Evolutionary conservation across 1,284 basidiomycete species (phyloP).

Genomic region (Sanghuangporus sanghuang): DNA sequence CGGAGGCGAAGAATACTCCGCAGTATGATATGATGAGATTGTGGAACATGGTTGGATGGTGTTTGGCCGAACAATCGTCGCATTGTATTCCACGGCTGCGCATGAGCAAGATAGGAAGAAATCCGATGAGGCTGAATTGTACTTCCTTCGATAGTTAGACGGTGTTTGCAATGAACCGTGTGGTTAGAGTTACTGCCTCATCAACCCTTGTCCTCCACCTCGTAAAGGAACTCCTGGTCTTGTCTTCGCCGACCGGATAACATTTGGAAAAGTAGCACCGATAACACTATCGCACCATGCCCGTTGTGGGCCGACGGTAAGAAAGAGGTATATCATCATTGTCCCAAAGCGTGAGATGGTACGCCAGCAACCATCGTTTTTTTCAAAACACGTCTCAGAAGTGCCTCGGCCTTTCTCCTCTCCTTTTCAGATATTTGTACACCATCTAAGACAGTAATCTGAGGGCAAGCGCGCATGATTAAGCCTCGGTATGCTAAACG

Average conservation of each 20-base stretch:
- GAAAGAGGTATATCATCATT: not conserved
- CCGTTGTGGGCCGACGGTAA: not conserved
- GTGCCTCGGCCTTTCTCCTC: conserved; percentile 68
- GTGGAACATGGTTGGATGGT: not conserved
- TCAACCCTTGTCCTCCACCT: not conserved
- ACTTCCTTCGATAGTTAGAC: not conserved
- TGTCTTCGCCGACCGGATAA: not conserved
- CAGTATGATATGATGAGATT: not conserved
- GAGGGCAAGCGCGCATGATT: conserved; percentile 69
- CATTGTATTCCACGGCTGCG: too few relatives aligned
- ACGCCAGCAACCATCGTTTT: conserved; percentile 3
- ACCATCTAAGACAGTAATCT: conserved; percentile 75
- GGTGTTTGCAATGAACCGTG: not conserved
- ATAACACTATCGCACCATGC: not conserved
- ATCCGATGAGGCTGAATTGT: not conserved
- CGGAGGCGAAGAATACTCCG: not conserved
- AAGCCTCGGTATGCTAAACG: conserved; percentile 85
- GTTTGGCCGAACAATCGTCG: not conserved
- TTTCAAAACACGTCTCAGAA: conserved; percentile 51
- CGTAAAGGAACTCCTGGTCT: not conserved
- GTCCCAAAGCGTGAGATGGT: not conserved
- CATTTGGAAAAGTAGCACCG: not conserved
- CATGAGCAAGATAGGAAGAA: too few relatives aligned
- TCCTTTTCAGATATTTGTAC: conserved; percentile 76
- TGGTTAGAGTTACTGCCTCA: not conserved